Evolutionary conservation across 768 basidiomycete genomes (phyloP).

Genomic region (Mycena floridula): DNA sequence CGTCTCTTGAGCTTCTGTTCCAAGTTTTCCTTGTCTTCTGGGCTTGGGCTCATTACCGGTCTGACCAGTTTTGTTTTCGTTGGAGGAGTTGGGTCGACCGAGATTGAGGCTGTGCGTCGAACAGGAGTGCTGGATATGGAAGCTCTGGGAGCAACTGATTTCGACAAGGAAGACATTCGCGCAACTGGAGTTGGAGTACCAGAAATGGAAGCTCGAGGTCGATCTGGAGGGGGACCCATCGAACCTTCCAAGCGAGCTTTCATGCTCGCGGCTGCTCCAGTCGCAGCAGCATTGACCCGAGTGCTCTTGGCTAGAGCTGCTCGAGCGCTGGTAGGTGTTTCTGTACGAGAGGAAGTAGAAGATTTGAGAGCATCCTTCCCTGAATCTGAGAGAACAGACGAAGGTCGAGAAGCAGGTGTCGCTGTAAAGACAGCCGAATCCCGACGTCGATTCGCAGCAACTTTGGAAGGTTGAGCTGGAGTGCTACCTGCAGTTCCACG

Average conservation of each 20-base stretch:
- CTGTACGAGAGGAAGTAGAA: too few relatives aligned
- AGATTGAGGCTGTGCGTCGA: too few relatives aligned
- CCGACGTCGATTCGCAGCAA: constrained; percentile 32
- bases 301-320: constrained; percentile 44
- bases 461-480: constrained; percentile 40
- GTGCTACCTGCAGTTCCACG: constrained; percentile 52
- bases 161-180: constrained; percentile 27
- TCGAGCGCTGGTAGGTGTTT: constrained; percentile 6
- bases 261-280: constrained; percentile 13
- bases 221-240: constrained; percentile 44
- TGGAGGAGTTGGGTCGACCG: too few relatives aligned
- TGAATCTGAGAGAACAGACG: constrained; percentile 50
- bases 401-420: constrained; percentile 44
- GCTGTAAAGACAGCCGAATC: constrained; percentile 55
- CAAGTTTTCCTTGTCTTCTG: too few relatives aligned
- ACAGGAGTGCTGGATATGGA: too few relatives aligned
- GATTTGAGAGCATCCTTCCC: constrained; percentile 27
- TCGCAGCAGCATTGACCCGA: constrained; percentile 33
- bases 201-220: constrained; percentile 24
- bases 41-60: too few relatives aligned
- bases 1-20: too few relatives aligned
- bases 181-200: constrained; percentile 34
- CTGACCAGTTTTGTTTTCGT: too few relatives aligned
- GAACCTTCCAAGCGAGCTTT: constrained; percentile 29
- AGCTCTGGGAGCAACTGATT: too few relatives aligned